phyloP scores from a whole-genome alignment of 352 stramenopile species.

The Pythium insidiosum region DNA sequence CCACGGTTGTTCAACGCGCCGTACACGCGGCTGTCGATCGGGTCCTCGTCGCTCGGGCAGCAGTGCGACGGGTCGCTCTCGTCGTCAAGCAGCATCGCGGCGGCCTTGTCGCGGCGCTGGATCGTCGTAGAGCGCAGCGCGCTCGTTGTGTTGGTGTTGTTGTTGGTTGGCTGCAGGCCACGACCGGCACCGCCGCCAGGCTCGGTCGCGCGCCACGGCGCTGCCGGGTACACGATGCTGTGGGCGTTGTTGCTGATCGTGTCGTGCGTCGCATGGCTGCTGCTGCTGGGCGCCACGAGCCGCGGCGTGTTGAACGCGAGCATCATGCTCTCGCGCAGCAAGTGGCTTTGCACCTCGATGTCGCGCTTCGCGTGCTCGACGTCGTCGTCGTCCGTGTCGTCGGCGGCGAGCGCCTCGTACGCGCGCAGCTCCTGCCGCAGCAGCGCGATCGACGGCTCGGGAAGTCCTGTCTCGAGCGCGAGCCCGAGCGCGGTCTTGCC shows the following conservation, averaged over 20 bases:
- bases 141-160: too few relatives aligned
- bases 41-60: slow-evolving; percentile 5
- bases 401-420: slow-evolving; percentile 44
- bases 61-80: slow-evolving; percentile 3
- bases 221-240: too few relatives aligned
- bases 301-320: slow-evolving; percentile 12
- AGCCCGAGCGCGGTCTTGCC: slow-evolving; percentile 69
- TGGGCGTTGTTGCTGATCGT: neutral
- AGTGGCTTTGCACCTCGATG: slow-evolving; percentile 67
- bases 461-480: slow-evolving; percentile 43
- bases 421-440: slow-evolving; percentile 61
- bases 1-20: neutral
- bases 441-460: slow-evolving; percentile 37
- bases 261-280: too few relatives aligned
- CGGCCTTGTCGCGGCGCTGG: slow-evolving; percentile 4
- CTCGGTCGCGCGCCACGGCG: too few relatives aligned
- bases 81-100: slow-evolving; percentile 12
- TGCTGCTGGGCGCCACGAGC: too few relatives aligned
- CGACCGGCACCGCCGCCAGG: too few relatives aligned
- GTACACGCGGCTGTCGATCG: slow-evolving; percentile 1
- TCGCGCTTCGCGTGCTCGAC: slow-evolving; percentile 70
- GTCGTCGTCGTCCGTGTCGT: slow-evolving; percentile 48
- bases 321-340: slow-evolving; percentile 71
- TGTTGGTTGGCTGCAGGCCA: too few relatives aligned
- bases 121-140: too few relatives aligned